Conservation (phyloP, 2,329 filamentous ascomycete species). For the Dothistroma pini region DNA sequence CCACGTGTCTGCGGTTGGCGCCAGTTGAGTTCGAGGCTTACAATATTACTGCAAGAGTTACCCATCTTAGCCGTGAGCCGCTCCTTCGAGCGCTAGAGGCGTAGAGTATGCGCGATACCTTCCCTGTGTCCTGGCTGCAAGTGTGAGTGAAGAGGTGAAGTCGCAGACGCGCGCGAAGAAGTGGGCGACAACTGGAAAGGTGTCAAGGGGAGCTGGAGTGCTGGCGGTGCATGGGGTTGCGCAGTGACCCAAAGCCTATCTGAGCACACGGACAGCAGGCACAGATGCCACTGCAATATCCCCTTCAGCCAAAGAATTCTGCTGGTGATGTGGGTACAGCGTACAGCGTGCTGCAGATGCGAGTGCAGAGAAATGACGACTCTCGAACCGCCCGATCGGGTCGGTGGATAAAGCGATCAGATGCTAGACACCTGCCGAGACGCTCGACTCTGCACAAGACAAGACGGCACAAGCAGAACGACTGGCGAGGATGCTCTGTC, state of each 20-base stretch:
- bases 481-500: not conserved
- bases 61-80: constrained; percentile 1
- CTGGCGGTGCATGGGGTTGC: not conserved
- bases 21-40: constrained; percentile 2
- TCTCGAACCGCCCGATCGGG: not conserved
- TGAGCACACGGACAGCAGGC: not conserved
- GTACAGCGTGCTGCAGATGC: not conserved
- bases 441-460: not conserved
- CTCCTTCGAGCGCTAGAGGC: not conserved
- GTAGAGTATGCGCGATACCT: not conserved
- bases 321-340: not conserved
- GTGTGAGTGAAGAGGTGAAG: not conserved
- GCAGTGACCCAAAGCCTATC: not conserved
- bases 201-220: not conserved
- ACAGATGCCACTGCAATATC: not conserved
- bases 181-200: not conserved
- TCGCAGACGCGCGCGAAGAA: not conserved
- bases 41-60: constrained; percentile 9
- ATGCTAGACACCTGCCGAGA: not conserved
- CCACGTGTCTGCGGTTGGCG: not conserved
- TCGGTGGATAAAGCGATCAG: not conserved
- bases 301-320: not conserved
- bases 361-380: not conserved
- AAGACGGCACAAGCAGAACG: not conserved
- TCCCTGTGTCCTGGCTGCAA: not conserved